Base-by-base conservation (phyloP, 139 green algal genomes). In the Chlorella sp. region DNA sequence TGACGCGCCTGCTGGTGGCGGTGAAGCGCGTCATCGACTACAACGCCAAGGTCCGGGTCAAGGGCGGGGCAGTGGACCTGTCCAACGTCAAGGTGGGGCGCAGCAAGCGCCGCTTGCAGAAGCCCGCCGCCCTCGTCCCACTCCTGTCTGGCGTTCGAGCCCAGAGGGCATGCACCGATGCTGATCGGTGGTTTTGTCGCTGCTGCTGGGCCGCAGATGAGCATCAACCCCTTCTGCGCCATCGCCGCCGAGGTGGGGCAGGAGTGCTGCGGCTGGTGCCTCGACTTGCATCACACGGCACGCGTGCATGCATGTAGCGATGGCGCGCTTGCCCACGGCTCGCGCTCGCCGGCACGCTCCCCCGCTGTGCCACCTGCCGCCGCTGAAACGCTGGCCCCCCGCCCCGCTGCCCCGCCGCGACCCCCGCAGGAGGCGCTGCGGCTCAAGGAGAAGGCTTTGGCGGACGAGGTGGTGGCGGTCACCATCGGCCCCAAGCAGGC, bases 201-300 rank as follows among this genome's bases (percentile, higher is more conserved):
- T n/a, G n/a, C n/a, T n/a, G n/a, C n/a, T n/a, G n/a, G n/a, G n/a
- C n/a, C n/a, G n/a, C n/a, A 97, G 76, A 93, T 97, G 87, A 90
- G 81, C 72, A 96, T 98, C 88, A 98, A 98, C 75, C 95, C 95
- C 0, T 98, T 98, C 62, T 98, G 95, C 73, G n/a, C n/a, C n/a
- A n/a, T n/a, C n/a, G n/a, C n/a, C n/a, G n/a, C n/a, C n/a, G n/a
- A n/a, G n/a, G n/a, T n/a, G n/a, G n/a, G n/a, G n/a, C n/a, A n/a
- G n/a, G n/a, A n/a, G n/a, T n/a, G n/a, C n/a, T n/a, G n/a, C n/a
- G n/a, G n/a, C n/a, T n/a, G n/a, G n/a, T n/a, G n/a, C n/a, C n/a
- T n/a, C n/a, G n/a, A n/a, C n/a, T n/a, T n/a, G n/a, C n/a, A n/a
- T n/a, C n/a, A n/a, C n/a, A n/a, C n/a, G n/a, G n/a, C n/a, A n/a